Conservation (phyloP, 108 stramenopile genomes). For the Halocafeteria seosinensis region DNA sequence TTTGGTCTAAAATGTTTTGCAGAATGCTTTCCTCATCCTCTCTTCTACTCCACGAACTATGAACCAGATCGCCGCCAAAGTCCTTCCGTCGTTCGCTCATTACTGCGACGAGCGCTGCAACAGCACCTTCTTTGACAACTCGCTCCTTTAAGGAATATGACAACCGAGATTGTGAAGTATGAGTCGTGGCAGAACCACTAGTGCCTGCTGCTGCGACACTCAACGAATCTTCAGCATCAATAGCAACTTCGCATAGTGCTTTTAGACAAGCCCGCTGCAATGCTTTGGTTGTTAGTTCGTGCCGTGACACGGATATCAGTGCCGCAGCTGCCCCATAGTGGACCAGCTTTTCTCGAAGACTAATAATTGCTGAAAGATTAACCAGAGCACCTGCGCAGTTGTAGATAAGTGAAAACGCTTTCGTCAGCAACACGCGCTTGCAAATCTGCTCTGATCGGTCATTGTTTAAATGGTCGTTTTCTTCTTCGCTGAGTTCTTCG, state of each 20-base stretch:
- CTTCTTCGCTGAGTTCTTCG: too few relatives aligned
- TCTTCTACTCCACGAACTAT: too few relatives aligned
- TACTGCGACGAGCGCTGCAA: neutral
- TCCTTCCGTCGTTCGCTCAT: too few relatives aligned
- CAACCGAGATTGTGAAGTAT: neutral
- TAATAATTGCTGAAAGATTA: neutral
- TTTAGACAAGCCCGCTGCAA: neutral
- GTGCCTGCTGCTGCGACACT: neutral
- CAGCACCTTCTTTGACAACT: neutral
- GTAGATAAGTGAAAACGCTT: too few relatives aligned
- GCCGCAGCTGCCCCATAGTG: neutral
- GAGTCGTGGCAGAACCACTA: neutral
- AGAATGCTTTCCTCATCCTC: too few relatives aligned
- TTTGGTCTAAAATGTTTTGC: too few relatives aligned
- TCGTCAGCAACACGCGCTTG: too few relatives aligned
- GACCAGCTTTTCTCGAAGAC: neutral
- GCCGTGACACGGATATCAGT: neutral
- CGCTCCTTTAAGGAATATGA: neutral
- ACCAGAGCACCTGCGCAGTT: neutral
- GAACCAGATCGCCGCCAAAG: too few relatives aligned
- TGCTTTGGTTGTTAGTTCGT: neutral
- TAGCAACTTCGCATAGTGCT: neutral
- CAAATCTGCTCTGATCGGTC: too few relatives aligned
- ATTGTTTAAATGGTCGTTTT: too few relatives aligned
- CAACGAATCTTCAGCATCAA: neutral